phyloP scores from a whole-genome alignment of 805 yeast species.

The Teunomyces funiuensis region DNA sequence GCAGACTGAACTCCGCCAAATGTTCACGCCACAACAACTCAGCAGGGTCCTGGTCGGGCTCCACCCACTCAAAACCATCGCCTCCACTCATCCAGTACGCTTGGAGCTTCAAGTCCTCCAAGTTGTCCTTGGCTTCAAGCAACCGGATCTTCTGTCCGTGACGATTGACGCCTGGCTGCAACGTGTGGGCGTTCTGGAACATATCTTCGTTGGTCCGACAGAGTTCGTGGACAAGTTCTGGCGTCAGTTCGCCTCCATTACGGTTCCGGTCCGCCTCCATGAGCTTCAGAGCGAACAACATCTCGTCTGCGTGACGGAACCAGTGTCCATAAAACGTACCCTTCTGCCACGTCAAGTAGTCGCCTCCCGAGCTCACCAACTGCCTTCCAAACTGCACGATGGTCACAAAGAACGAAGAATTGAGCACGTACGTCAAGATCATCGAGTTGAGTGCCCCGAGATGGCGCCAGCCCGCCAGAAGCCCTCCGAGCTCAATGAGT shows the following conservation, averaged over 20 bases:
- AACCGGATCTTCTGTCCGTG: slow-evolving; percentile 41
- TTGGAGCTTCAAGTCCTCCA: slow-evolving; percentile 65
- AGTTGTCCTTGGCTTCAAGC: slow-evolving; percentile 44
- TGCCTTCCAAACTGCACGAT: slow-evolving; percentile 42
- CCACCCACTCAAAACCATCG: slow-evolving; percentile 85
- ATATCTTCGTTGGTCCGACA: slow-evolving; percentile 31
- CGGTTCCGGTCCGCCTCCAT: slow-evolving; percentile 63
- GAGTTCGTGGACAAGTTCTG: slow-evolving; percentile 36
- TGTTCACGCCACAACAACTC: slow-evolving; percentile 47
- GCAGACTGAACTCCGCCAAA: slow-evolving; percentile 21
- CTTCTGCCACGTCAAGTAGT: slow-evolving; percentile 57
- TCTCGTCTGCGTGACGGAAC: slow-evolving; percentile 65
- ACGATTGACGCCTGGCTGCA: slow-evolving; percentile 35
- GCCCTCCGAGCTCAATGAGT: slow-evolving; percentile 39
- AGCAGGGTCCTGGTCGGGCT: slow-evolving; percentile 89
- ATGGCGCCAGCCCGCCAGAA: slow-evolving; percentile 36
- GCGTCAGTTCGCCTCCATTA: slow-evolving; percentile 41
- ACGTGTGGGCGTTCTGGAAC: slow-evolving; percentile 22
- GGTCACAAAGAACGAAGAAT: slow-evolving; percentile 42
- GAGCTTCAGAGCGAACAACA: slow-evolving; percentile 62
- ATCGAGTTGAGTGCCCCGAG: slow-evolving; percentile 49
- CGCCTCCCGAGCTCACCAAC: slow-evolving; percentile 45
- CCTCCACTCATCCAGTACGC: slow-evolving; percentile 90
- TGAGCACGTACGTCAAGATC: slow-evolving; percentile 38
- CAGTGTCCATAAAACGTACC: slow-evolving; percentile 66